Conservation (phyloP, 306 rosid genomes). For the Sindora glabra region DNA sequence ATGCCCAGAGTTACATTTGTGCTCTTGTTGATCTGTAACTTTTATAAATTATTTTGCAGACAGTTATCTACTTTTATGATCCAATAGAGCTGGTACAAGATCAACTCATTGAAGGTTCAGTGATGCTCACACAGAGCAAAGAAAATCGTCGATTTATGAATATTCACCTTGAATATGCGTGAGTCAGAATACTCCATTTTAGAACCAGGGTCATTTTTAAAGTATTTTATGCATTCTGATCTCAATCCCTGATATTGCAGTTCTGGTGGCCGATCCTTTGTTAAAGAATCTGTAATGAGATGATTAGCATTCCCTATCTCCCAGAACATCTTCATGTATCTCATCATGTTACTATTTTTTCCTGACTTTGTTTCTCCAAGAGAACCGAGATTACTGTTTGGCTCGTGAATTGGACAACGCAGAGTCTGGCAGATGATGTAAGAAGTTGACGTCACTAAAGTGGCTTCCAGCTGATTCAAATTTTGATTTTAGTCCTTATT, state of each 20-base stretch:
- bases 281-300: slow-evolving; percentile 94
- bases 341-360: not conserved
- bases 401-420: slow-evolving; percentile 6
- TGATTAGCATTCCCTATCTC: slow-evolving; percentile 26
- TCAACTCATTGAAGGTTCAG: slow-evolving; percentile 85
- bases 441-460: too few species aligned
- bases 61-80: slow-evolving; percentile 82
- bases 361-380: slow-evolving; percentile 18
- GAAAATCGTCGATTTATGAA: slow-evolving; percentile 96
- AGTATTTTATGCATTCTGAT: slow-evolving; percentile 9
- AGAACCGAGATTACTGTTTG: slow-evolving; percentile 7
- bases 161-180: slow-evolving; percentile 89
- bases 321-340: not conserved
- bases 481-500: slow-evolving; percentile 28
- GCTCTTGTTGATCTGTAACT: not conserved
- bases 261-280: slow-evolving; percentile 78
- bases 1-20: not conserved
- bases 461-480: slow-evolving; percentile 23
- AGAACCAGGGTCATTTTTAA: not conserved
- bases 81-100: slow-evolving; percentile 96
- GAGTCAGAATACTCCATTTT: slow-evolving; percentile 30
- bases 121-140: slow-evolving; percentile 80
- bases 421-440: slow-evolving; percentile 13
- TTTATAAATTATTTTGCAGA: slow-evolving; percentile 49
- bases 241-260: slow-evolving; percentile 44